Conservation (phyloP, 495 filamentous ascomycete genomes). For the Penicillium fimorum region DNA sequence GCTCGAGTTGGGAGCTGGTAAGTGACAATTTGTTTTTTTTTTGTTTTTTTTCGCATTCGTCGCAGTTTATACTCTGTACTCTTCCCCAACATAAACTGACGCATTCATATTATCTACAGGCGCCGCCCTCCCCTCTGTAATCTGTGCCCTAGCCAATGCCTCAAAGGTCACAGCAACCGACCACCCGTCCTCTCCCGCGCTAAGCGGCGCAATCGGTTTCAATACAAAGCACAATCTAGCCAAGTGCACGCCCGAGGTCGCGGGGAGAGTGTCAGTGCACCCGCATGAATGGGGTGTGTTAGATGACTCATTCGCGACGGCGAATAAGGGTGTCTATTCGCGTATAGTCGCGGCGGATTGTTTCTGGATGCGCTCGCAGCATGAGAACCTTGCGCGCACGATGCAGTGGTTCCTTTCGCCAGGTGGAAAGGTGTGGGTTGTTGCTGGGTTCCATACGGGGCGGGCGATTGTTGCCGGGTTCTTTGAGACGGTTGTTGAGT, state of each 20-base stretch:
- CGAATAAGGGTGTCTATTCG: slow-evolving; percentile 53
- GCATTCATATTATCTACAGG: slow-evolving; percentile 42
- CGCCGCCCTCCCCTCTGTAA: slow-evolving; percentile 70
- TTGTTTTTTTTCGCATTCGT: neutral
- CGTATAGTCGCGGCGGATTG: slow-evolving; percentile 80
- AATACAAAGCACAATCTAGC: slow-evolving; percentile 61
- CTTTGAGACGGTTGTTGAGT: slow-evolving; percentile 58
- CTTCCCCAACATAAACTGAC: slow-evolving; percentile 1
- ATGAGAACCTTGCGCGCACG: slow-evolving; percentile 65
- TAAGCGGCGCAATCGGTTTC: slow-evolving; percentile 57
- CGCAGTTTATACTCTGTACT: neutral
- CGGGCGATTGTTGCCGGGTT: slow-evolving; percentile 67
- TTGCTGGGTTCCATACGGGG: slow-evolving; percentile 85
- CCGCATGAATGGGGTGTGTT: slow-evolving; percentile 77
- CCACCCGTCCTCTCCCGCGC: slow-evolving; percentile 67
- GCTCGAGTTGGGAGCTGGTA: slow-evolving; percentile 62
- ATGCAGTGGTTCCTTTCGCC: slow-evolving; percentile 69
- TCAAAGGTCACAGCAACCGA: slow-evolving; percentile 66
- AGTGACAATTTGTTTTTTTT: slow-evolving; percentile 18
- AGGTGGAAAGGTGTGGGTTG: slow-evolving; percentile 59
- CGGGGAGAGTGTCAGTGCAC: slow-evolving; percentile 40
- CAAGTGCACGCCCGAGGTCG: slow-evolving; percentile 18
- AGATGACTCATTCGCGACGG: slow-evolving; percentile 50
- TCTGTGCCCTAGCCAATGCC: slow-evolving; percentile 63
- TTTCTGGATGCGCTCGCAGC: slow-evolving; percentile 80